These are phyloP conservation scores for Lecanosticta acicola DNA, from an alignment of 2,329 filamentous ascomycete genomes.

Conservation along the genomic window DNA sequence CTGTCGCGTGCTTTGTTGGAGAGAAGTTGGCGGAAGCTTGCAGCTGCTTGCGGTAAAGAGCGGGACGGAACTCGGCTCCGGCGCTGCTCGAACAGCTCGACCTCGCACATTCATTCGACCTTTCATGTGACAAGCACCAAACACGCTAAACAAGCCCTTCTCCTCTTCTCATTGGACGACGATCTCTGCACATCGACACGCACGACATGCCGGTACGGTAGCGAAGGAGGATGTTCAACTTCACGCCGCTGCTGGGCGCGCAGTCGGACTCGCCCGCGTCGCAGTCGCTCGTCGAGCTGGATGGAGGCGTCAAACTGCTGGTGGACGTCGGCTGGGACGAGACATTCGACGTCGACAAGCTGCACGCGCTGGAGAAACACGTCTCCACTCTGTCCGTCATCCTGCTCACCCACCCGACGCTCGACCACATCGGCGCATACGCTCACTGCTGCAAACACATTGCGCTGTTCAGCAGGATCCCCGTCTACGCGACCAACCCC, in stretches of 20 bases:
- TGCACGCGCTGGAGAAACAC: slow-evolving; percentile 87
- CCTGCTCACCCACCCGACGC: slow-evolving; percentile 88
- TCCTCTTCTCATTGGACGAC: too few relatives aligned
- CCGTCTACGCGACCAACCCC: slow-evolving; percentile 87
- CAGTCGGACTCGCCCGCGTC: slow-evolving; percentile 81
- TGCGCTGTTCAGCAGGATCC: slow-evolving; percentile 83
- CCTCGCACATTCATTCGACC: not conserved
- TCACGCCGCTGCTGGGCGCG: slow-evolving; percentile 85
- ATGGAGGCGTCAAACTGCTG: slow-evolving; percentile 91
- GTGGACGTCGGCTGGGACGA: slow-evolving; percentile 97
- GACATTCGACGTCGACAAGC: slow-evolving; percentile 72
- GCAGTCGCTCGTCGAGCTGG: slow-evolving; percentile 92
- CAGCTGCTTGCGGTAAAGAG: too few relatives aligned
- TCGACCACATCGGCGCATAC: slow-evolving; percentile 85
- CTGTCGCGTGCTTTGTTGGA: not conserved
- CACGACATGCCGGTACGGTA: not conserved
- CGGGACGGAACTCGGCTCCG: too few relatives aligned
- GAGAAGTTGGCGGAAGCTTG: not conserved
- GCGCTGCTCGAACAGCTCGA: too few relatives aligned
- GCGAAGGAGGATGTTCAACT: slow-evolving; percentile 77
- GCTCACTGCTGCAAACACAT: slow-evolving; percentile 97
- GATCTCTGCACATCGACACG: not conserved
- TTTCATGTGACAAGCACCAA: not conserved
- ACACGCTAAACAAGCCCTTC: not conserved
- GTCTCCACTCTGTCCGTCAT: slow-evolving; percentile 87